phyloP scores from a whole-genome alignment of 306 rosid species.

The Pachyrhizus erosus region DNA sequence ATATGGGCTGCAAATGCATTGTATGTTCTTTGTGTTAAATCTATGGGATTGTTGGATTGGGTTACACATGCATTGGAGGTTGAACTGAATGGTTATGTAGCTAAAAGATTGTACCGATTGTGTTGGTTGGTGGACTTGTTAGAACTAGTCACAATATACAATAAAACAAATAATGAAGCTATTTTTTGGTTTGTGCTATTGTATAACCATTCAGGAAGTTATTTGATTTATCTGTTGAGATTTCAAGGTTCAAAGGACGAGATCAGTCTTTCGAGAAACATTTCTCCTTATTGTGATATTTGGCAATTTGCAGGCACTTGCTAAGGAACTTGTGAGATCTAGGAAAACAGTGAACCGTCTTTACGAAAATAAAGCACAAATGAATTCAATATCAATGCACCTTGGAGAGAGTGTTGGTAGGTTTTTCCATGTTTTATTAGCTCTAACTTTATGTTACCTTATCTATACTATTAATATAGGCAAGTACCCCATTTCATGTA shows the following conservation, averaged over 20 bases:
- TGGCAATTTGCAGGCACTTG: slow-evolving; percentile 79
- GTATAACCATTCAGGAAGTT: background rate
- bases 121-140: too few species aligned
- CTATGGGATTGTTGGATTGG: too few species aligned
- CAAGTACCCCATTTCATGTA: too few species aligned
- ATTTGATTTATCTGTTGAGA: slow-evolving; percentile 6
- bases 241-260: background rate
- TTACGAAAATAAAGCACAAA: slow-evolving; percentile 89
- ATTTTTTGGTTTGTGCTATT: slow-evolving; percentile 34
- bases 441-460: background rate
- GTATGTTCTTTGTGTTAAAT: too few species aligned
- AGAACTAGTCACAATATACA: background rate
- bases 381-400: slow-evolving; percentile 99
- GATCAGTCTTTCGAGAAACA: background rate
- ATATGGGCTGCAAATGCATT: too few species aligned
- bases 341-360: slow-evolving; percentile 92
- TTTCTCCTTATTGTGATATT: slow-evolving; percentile 12
- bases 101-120: too few species aligned
- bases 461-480: too few species aligned
- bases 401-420: slow-evolving; percentile 99
- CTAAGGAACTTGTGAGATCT: slow-evolving; percentile 87
- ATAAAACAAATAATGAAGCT: slow-evolving; percentile 2
- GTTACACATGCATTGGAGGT: too few species aligned
- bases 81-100: too few species aligned
- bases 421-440: slow-evolving; percentile 35